These are phyloP conservation scores for Ceratocystis diversiconidia DNA, from an alignment of 2,329 filamentous ascomycete species.

Conservation along the genomic window DNA sequence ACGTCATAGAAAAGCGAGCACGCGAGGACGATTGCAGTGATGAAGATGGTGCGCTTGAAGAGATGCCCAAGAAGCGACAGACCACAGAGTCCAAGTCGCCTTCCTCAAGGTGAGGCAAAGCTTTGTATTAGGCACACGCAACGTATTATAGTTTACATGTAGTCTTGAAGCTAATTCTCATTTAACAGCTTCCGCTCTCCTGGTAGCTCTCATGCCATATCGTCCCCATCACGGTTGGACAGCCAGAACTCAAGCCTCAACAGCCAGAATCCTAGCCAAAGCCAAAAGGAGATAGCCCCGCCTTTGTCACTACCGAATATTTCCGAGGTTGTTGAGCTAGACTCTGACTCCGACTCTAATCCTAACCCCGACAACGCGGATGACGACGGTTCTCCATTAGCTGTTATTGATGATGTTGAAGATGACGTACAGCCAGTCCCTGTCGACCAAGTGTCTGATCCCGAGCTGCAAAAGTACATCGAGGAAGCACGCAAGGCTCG, in stretches of 20 bases:
- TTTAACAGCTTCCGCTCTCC: neutral
- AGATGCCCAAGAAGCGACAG: conserved; percentile 3
- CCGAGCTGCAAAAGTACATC: conserved; percentile 35
- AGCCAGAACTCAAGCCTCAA: neutral
- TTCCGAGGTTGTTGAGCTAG: neutral
- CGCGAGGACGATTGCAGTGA: neutral
- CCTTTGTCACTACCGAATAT: neutral
- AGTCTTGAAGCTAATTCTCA: too few relatives aligned
- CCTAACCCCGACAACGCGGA: neutral
- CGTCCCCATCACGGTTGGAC: neutral
- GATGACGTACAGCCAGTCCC: neutral
- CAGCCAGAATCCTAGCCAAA: neutral
- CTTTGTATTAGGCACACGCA: neutral
- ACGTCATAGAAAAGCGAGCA: neutral
- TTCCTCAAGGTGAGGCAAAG: neutral
- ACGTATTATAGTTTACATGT: neutral
- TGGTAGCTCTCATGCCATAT: neutral
- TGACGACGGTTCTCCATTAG: conserved; percentile 15
- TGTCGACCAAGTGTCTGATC: conserved; percentile 23
- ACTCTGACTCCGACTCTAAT: neutral
- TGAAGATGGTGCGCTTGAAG: neutral
- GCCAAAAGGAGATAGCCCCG: neutral
- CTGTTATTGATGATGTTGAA: neutral
- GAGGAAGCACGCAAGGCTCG: conserved; percentile 27
- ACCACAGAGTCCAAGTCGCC: conserved; percentile 1